Conservation (phyloP, 768 basidiomycete genomes). For the Mycena latifolia region DNA sequence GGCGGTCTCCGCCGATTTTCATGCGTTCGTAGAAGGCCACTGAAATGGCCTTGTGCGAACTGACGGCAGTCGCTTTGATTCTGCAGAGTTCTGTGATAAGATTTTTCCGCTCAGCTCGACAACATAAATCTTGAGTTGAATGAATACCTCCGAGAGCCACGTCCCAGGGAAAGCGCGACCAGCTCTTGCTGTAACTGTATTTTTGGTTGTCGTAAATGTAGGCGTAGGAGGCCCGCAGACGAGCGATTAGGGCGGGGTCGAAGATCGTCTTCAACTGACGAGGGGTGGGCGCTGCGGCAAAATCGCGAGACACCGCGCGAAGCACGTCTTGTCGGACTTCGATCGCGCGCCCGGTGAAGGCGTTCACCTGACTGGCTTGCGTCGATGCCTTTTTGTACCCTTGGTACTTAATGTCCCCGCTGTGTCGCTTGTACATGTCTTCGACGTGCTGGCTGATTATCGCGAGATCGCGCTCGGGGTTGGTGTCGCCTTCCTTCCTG, state of each 20-base stretch:
- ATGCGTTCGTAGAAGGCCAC: slow-evolving; percentile 57
- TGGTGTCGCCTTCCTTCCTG: slow-evolving; percentile 16
- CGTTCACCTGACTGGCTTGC: slow-evolving; percentile 5
- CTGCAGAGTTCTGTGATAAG: slow-evolving; percentile 51
- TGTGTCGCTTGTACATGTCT: slow-evolving; percentile 42
- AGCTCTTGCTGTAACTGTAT: slow-evolving; percentile 19
- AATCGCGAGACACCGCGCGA: slow-evolving; percentile 57
- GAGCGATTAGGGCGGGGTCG: slow-evolving; percentile 44
- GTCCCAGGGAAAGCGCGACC: slow-evolving; percentile 64
- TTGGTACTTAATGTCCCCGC: slow-evolving; percentile 12
- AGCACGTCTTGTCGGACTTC: slow-evolving; percentile 62
- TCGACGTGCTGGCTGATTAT: slow-evolving; percentile 57
- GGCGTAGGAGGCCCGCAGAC: slow-evolving; percentile 64
- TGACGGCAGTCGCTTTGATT: slow-evolving; percentile 61
- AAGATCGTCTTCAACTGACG: slow-evolving; percentile 43
- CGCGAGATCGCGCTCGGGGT: slow-evolving; percentile 49
- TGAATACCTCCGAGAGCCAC: slow-evolving; percentile 55
- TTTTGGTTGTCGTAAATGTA: slow-evolving; percentile 51
- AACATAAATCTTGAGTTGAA: background rate
- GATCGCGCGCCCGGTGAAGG: slow-evolving; percentile 55
- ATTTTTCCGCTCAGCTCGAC: background rate
- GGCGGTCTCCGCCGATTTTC: slow-evolving; percentile 32
- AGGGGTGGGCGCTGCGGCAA: slow-evolving; percentile 46
- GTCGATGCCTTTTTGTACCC: background rate
- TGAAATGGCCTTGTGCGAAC: slow-evolving; percentile 54